phyloP scores from a whole-genome alignment of 495 filamentous ascomycete genomes.

The Hypoxylon lenormandii region DNA sequence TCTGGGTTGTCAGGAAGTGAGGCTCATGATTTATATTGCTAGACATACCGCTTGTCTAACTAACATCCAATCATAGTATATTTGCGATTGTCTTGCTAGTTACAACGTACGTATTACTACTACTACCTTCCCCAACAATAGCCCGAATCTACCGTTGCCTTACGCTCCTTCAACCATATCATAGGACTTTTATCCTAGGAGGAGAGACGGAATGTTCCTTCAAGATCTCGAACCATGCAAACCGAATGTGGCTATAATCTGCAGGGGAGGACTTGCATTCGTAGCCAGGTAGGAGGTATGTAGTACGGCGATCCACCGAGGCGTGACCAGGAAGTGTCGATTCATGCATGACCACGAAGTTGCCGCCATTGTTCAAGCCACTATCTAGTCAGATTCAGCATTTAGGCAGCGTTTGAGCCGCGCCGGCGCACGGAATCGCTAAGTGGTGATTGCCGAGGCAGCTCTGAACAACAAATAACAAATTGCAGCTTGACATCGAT shows the following conservation, averaged over 20 bases:
- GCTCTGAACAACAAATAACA: too few species aligned
- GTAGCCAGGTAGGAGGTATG: too few species aligned
- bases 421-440: too few species aligned
- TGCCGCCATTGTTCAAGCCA: too few species aligned
- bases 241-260: not conserved
- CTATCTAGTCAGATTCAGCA: too few species aligned
- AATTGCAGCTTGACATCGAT: too few species aligned
- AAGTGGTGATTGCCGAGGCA: too few species aligned
- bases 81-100: conserved; percentile 1
- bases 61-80: not conserved
- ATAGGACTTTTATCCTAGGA: not conserved
- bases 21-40: conserved; percentile 20
- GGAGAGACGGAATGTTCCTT: not conserved
- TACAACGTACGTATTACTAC: conserved; percentile 12
- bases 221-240: conserved; percentile 4
- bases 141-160: not conserved
- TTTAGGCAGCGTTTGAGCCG: too few species aligned
- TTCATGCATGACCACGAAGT: too few species aligned
- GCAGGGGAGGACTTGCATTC: not conserved
- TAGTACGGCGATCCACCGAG: too few species aligned
- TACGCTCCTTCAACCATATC: not conserved
- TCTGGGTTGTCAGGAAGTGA: not conserved
- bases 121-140: conserved; percentile 23
- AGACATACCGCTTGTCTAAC: conserved; percentile 13
- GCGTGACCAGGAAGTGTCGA: too few species aligned